A percentile compares a stretch with the other conserved stretches of the same genome.
These are phyloP conservation scores for Kuraishia hungarica DNA, from an alignment of 805 yeast genomes.

Conservation along the genomic window DNA sequence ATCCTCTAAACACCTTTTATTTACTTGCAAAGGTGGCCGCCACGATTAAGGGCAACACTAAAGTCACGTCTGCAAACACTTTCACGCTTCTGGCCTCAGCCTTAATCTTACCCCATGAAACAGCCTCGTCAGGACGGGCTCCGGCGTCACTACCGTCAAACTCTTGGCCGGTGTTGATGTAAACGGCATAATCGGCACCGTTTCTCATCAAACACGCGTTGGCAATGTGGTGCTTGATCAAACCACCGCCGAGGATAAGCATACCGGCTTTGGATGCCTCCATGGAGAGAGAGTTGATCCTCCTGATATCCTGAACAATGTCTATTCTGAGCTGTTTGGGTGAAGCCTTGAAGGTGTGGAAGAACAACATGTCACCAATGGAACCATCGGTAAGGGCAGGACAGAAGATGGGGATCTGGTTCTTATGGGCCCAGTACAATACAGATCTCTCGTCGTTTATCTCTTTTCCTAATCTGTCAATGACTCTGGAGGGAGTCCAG, in stretches of 20 bases:
- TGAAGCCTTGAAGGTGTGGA: constrained; percentile 93
- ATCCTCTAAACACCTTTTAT: constrained; percentile 7
- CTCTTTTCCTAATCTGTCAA: constrained; percentile 91
- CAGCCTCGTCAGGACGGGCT: constrained; percentile 98
- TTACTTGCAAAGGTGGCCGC: constrained; percentile 93
- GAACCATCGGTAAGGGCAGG: constrained; percentile 98
- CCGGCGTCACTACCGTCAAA: constrained; percentile 99
- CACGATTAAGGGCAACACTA: constrained; percentile 91
- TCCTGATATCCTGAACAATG: constrained; percentile 89
- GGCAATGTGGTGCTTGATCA: constrained; percentile 93
- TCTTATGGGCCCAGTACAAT: constrained; percentile 96
- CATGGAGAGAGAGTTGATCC: constrained; percentile 89
- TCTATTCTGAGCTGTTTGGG: constrained; percentile 87
- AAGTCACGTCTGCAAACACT: constrained; percentile 90
- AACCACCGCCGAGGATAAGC: constrained; percentile 94
- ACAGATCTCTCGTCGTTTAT: constrained; percentile 91
- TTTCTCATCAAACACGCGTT: constrained; percentile 98
- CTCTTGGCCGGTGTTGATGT: constrained; percentile 96
- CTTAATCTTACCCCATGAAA: constrained; percentile 98
- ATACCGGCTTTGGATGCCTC: constrained; percentile 92
- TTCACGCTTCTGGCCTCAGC: constrained; percentile 88
- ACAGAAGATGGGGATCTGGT: constrained; percentile 91
- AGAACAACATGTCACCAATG: constrained; percentile 96
- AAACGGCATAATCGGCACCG: constrained; percentile 98
- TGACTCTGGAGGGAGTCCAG: constrained; percentile 93